Evolutionary conservation across 352 stramenopile species (phyloP).

Genomic region (Elongisporangium undulatum): DNA sequence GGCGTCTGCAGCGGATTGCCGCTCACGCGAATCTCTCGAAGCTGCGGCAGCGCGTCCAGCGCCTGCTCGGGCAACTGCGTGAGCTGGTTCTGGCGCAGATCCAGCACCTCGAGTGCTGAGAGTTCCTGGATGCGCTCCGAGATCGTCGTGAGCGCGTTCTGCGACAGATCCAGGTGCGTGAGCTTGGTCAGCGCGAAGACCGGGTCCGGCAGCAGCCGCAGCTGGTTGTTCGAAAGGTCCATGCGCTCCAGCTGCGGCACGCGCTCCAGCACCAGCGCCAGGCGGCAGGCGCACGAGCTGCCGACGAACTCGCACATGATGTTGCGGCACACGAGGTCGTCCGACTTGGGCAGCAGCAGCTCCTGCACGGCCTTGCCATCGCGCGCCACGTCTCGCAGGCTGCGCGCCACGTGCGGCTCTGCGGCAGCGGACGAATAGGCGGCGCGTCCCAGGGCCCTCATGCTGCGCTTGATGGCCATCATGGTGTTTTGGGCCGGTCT

Average conservation of each 20-base stretch:
- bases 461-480: neutral
- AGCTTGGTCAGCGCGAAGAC: slow-evolving; percentile 70
- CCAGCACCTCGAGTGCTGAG: slow-evolving; percentile 50
- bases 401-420: slow-evolving; percentile 18
- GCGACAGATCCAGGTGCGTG: slow-evolving; percentile 46
- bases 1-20: slow-evolving; percentile 33
- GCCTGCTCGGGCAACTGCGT: slow-evolving; percentile 29
- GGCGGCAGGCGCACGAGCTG: slow-evolving; percentile 76
- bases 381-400: slow-evolving; percentile 67
- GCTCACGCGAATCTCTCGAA: slow-evolving; percentile 34
- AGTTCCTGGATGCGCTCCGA: slow-evolving; percentile 39
- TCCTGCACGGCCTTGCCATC: slow-evolving; percentile 31
- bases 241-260: slow-evolving; percentile 58
- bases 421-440: neutral
- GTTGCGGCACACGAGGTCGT: slow-evolving; percentile 89
- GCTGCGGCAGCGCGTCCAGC: slow-evolving; percentile 27
- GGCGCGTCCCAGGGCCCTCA: neutral
- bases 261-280: slow-evolving; percentile 76
- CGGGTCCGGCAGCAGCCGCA: slow-evolving; percentile 69
- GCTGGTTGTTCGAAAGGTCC: slow-evolving; percentile 73
- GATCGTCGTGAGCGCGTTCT: slow-evolving; percentile 59
- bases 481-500: neutral
- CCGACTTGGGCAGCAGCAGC: slow-evolving; percentile 69
- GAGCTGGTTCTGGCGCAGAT: slow-evolving; percentile 55
- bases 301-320: slow-evolving; percentile 91